Base-by-base conservation (phyloP, 1,284 basidiomycete genomes). In the Fomitiporia mediterranea region DNA sequence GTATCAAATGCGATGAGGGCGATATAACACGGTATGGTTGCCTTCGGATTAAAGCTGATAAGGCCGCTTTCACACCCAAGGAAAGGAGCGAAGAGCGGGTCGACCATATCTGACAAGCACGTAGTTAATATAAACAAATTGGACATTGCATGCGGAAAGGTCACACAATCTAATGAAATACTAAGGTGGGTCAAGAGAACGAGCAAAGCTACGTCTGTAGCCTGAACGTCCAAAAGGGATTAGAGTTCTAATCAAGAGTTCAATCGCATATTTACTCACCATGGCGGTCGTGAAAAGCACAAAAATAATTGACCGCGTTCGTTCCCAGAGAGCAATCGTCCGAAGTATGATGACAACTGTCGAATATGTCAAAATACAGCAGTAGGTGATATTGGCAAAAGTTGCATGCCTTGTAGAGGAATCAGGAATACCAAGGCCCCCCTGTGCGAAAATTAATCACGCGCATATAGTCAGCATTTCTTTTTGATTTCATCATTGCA, bases 1-100 rank as follows among this genome's bases (percentile, higher is more conserved):
- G 56, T 57, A 27, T 57, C 56, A 35, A 57, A 57, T 32, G 44
- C 56, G 15, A 57, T 57, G 19, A 57, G 42, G 7, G 56, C 56
- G 17, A 53, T 37, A 40, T 46, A 57, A 40, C 27, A 43, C 7
- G 56, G 56, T 25, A 53, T 40, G 11, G 56, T 53, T 11, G 21
- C 46, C 19, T 50, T 57, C 5, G 56, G 56, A 42, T 49, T 53
- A n/a, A 57, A 48, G 6, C 28, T 23, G 30, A 47, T 48, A 9
- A 57, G 51, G 2, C 56, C 56, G 27, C 56, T 53, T 7, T 53
- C 44, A 19, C 56, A 57, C 7, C 56, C 56, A 11, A 57, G 51
- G 15, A 57, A 6, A 7, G 56, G 43, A 13, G 32, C 11, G 25
- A 53, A 46, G 5, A 40, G 5, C 5, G 50, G 37, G 37, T 51